Conservation (phyloP, 2,329 filamentous ascomycete species). For the Amesomyces nigricolor region DNA sequence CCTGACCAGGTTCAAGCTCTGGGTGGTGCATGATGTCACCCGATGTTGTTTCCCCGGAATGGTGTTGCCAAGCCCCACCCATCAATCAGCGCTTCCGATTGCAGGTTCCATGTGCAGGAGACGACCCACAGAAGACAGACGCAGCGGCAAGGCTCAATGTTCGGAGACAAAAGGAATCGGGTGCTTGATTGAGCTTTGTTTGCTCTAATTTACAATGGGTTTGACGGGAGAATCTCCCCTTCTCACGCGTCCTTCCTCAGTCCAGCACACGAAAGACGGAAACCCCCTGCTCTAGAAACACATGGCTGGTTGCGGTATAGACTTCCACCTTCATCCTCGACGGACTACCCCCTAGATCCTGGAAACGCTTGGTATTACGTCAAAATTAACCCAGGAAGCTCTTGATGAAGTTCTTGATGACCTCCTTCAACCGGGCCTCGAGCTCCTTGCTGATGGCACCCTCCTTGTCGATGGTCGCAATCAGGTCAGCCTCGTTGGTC, state of each 20-base stretch:
- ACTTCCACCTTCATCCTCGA: slow-evolving; percentile 27
- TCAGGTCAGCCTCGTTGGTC: slow-evolving; percentile 79
- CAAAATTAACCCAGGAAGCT: slow-evolving; percentile 63
- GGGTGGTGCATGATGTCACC: slow-evolving; percentile 16
- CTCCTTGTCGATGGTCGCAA: slow-evolving; percentile 89
- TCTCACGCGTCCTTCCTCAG: slow-evolving; percentile 42
- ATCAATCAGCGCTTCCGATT: neutral
- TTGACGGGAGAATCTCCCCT: slow-evolving; percentile 43
- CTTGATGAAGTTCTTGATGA: slow-evolving; percentile 81
- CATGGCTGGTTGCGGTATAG: slow-evolving; percentile 31
- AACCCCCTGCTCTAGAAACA: slow-evolving; percentile 44
- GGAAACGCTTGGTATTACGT: slow-evolving; percentile 31
- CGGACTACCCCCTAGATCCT: slow-evolving; percentile 26
- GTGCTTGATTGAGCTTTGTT: slow-evolving; percentile 57
- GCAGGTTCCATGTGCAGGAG: too few species aligned
- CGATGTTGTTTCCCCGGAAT: neutral
- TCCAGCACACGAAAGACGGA: slow-evolving; percentile 40
- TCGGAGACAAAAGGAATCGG: slow-evolving; percentile 52
- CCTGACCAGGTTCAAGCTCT: neutral
- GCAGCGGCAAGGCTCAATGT: neutral
- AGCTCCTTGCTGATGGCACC: slow-evolving; percentile 92
- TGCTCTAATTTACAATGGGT: slow-evolving; percentile 58
- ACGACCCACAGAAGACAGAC: neutral
- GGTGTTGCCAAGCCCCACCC: neutral
- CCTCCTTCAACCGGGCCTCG: slow-evolving; percentile 74